These are phyloP conservation scores for Coniochaeta sp. DNA, from an alignment of 2,329 filamentous ascomycete species.

Conservation along the genomic window DNA sequence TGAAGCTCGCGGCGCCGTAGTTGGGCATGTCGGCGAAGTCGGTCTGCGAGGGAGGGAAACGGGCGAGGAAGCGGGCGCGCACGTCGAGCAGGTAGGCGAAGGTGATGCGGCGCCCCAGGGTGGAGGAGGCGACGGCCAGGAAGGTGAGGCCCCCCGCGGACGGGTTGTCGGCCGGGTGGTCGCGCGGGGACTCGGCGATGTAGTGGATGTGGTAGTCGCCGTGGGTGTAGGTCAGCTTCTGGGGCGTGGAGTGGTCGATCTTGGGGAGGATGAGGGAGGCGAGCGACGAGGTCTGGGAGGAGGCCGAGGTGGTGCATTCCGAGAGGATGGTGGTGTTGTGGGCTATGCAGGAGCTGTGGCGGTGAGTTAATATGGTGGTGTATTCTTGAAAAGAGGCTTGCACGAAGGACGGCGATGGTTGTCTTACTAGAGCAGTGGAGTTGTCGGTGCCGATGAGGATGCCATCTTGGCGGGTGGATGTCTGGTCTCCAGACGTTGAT, in stretches of 20 bases:
- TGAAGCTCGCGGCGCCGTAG: slow-evolving; percentile 87
- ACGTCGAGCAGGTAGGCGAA: slow-evolving; percentile 91
- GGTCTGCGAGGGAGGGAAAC: slow-evolving; percentile 58
- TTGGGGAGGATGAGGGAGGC: slow-evolving; percentile 93
- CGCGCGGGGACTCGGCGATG: slow-evolving; percentile 74
- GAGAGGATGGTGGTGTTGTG: slow-evolving; percentile 87
- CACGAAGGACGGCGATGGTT: not conserved
- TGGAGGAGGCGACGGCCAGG: slow-evolving; percentile 76
- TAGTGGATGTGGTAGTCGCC: slow-evolving; percentile 92
- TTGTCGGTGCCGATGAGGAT: slow-evolving; percentile 60
- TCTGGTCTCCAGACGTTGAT: not conserved
- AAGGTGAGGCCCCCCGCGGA: slow-evolving; percentile 81
- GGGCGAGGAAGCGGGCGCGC: slow-evolving; percentile 74
- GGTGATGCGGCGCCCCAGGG: slow-evolving; percentile 78
- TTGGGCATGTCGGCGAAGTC: slow-evolving; percentile 74
- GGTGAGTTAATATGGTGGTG: slow-evolving; percentile 1
- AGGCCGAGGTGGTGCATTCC: slow-evolving; percentile 84
- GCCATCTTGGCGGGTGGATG: slow-evolving; percentile 42
- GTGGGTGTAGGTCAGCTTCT: slow-evolving; percentile 93
- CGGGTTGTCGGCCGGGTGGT: slow-evolving; percentile 41
- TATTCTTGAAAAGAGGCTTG: not conserved
- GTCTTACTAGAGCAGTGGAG: slow-evolving; percentile 66
- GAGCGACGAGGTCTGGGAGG: slow-evolving; percentile 76
- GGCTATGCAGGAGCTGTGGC: slow-evolving; percentile 77
- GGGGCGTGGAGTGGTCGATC: slow-evolving; percentile 70